These are phyloP conservation scores for Aspergillus amoenus DNA, from an alignment of 2,329 filamentous ascomycete species.

Conservation along the genomic window DNA sequence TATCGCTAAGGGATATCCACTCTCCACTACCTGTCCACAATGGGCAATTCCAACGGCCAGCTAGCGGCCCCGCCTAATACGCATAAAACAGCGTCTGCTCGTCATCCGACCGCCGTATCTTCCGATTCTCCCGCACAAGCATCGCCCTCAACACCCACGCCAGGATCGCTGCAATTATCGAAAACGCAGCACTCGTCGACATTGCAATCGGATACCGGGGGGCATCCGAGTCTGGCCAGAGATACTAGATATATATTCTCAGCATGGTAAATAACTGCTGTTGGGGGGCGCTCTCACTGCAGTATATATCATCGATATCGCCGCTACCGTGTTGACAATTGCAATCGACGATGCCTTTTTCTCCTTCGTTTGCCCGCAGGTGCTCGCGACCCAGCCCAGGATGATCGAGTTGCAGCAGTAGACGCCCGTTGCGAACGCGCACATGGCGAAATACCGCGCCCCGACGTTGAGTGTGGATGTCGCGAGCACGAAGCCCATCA, in stretches of 20 bases:
- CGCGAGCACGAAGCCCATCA: conserved; percentile 32
- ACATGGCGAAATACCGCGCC: conserved; percentile 32
- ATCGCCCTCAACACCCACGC: background rate
- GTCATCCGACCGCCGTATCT: conserved; percentile 18
- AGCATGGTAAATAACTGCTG: no score
- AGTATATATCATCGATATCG: background rate
- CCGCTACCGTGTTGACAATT: conserved; percentile 39
- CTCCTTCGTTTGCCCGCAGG: conserved; percentile 43
- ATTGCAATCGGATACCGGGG: no score
- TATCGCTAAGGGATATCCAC: no score
- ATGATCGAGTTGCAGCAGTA: conserved; percentile 42
- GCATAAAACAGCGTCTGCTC: background rate
- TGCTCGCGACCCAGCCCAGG: conserved; percentile 43
- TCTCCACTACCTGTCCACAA: no score
- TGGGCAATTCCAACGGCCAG: no score
- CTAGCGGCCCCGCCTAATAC: no score
- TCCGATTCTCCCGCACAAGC: conserved; percentile 16
- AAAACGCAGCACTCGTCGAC: no score
- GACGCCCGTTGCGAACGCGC: conserved; percentile 30
- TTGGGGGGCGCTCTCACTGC: background rate
- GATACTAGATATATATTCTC: no score
- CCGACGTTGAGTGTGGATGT: conserved; percentile 29
- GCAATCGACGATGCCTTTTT: conserved; percentile 45
- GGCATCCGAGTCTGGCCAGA: no score
- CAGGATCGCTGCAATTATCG: background rate